A percentile compares a stretch with the other conserved stretches of the same genome.
These are phyloP conservation scores for Pestalotiopsis sp. DNA, from an alignment of 2,329 filamentous ascomycete genomes.

Conservation along the genomic window DNA sequence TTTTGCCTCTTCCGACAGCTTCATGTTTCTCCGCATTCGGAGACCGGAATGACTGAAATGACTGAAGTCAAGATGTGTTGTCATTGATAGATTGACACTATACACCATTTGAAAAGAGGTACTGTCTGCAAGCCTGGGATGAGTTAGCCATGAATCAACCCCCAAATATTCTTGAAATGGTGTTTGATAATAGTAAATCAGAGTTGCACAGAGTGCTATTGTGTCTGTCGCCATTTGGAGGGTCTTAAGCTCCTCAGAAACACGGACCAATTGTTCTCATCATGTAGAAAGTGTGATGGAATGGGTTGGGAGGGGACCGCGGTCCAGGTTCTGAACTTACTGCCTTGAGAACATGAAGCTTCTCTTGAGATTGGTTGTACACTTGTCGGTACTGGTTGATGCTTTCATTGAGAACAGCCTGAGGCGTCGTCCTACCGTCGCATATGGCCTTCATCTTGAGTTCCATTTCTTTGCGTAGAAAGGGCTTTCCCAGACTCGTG, in stretches of 20 bases:
- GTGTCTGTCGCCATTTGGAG: constrained; percentile 50
- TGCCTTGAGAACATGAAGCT: constrained; percentile 67
- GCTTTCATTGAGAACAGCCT: constrained; percentile 78
- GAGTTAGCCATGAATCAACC: neutral
- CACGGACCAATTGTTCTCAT: constrained; percentile 82
- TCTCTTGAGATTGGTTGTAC: constrained; percentile 79
- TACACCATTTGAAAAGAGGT: constrained; percentile 44
- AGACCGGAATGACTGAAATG: neutral
- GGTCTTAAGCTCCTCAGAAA: constrained; percentile 82
- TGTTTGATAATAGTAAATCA: constrained; percentile 25
- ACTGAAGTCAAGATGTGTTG: neutral
- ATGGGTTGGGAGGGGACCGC: neutral
- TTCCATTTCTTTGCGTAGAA: constrained; percentile 97
- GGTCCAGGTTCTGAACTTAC: constrained; percentile 45
- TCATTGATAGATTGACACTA: neutral
- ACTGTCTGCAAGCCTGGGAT: constrained; percentile 55
- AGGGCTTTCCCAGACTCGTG: constrained; percentile 91
- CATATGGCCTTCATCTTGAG: constrained; percentile 96
- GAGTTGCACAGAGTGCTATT: constrained; percentile 39
- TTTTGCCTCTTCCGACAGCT: neutral
- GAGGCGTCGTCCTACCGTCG: constrained; percentile 76
- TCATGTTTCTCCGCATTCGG: neutral
- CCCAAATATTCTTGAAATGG: neutral
- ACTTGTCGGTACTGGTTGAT: constrained; percentile 85
- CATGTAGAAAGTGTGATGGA: constrained; percentile 39